Percentiles rank a stretch among this genome's conserved stretches.
These are phyloP conservation scores for Ogataea populi-albae DNA, from an alignment of 805 yeast genomes.

Conservation along the genomic window DNA sequence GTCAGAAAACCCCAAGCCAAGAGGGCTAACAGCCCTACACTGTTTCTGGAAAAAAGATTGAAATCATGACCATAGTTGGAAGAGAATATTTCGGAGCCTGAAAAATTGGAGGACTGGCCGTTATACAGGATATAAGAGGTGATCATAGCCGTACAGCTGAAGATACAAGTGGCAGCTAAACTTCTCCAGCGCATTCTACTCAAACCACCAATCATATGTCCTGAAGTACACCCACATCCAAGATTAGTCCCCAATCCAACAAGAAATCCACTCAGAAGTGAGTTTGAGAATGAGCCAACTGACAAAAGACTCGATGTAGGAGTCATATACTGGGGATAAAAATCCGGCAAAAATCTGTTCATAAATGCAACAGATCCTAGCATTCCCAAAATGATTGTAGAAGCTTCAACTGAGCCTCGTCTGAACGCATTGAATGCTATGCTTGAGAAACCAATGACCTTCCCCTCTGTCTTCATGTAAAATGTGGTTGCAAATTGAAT, in stretches of 20 bases:
- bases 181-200: conserved; percentile 45
- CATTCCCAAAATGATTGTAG: conserved; percentile 38
- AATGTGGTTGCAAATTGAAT: conserved; percentile 46
- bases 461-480: conserved; percentile 39
- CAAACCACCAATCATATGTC: conserved; percentile 52
- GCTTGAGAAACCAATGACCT: conserved; percentile 47
- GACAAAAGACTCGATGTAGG: background rate
- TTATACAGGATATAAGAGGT: conserved; percentile 12
- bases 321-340: no score
- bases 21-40: conserved; percentile 10
- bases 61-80: conserved; percentile 21
- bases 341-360: conserved; percentile 1
- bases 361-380: conserved; percentile 28
- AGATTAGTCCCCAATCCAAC: conserved; percentile 48
- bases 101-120: conserved; percentile 2
- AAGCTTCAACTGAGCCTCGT: conserved; percentile 25
- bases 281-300: background rate
- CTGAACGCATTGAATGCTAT: conserved; percentile 32
- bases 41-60: conserved; percentile 15
- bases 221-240: conserved; percentile 54
- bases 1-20: conserved; percentile 8
- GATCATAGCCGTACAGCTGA: conserved; percentile 35
- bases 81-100: conserved; percentile 11
- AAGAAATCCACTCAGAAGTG: conserved; percentile 36
- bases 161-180: conserved; percentile 41